Conservation (phyloP, 1,284 basidiomycete genomes). For the Ustilago sp. region DNA sequence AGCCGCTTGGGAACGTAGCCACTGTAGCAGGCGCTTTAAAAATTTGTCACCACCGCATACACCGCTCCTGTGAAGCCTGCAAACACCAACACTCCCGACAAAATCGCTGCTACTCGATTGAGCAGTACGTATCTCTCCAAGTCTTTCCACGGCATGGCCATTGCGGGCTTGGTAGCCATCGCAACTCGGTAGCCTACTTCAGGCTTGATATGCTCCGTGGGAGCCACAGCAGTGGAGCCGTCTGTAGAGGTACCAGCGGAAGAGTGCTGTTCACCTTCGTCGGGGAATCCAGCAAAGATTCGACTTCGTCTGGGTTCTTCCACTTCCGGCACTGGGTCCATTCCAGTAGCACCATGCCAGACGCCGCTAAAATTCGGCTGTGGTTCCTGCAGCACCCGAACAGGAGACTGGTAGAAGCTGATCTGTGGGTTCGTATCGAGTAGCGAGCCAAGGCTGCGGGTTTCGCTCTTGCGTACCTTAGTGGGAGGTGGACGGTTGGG, state of each 20-base stretch:
- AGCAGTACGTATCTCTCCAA: conserved; percentile 55
- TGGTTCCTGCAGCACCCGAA: conserved; percentile 33
- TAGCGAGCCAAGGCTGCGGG: conserved; percentile 36
- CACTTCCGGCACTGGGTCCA: conserved; percentile 26
- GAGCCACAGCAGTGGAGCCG: conserved; percentile 9
- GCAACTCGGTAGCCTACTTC: conserved; percentile 16
- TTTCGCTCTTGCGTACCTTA: conserved; percentile 37
- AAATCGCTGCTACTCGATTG: conserved; percentile 54
- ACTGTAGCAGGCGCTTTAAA: conserved; percentile 59
- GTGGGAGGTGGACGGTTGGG: conserved; percentile 34
- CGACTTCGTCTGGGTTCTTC: conserved; percentile 32
- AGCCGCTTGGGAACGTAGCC: conserved; percentile 30
- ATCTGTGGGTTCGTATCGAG: conserved; percentile 47
- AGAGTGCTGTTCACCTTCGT: conserved; percentile 3
- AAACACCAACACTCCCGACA: conserved; percentile 49
- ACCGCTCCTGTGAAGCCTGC: conserved; percentile 54
- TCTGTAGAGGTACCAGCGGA: conserved; percentile 2
- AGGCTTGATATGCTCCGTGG: not conserved
- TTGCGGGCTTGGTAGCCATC: conserved; percentile 6
- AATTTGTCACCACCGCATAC: conserved; percentile 54
- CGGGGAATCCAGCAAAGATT: conserved; percentile 16
- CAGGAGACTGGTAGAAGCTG: conserved; percentile 52
- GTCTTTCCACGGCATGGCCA: conserved; percentile 28
- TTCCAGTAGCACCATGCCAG: conserved; percentile 8
- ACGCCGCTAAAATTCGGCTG: conserved; percentile 10